Conservation (phyloP, 164 flowering plant genomes). For the Umbilicus rupestris region DNA sequence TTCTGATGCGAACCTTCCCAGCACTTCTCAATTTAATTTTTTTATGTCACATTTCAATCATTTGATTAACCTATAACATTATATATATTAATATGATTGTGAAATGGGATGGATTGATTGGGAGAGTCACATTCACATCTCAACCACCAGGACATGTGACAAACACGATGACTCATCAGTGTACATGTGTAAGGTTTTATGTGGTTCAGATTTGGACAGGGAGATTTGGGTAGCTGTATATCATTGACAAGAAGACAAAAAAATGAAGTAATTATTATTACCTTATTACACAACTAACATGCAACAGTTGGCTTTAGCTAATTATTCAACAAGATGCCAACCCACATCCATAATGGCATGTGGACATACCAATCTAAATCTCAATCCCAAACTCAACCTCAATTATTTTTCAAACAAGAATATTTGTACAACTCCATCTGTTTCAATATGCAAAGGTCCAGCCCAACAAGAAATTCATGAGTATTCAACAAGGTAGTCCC, state of each 20-base stretch:
- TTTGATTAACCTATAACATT: no score
- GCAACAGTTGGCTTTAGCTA: background rate
- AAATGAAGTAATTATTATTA: background rate
- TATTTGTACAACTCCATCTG: background rate
- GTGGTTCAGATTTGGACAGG: background rate
- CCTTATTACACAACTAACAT: no score
- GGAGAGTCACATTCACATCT: no score
- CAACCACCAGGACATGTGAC: no score
- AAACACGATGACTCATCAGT: no score
- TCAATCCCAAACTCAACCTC: background rate
- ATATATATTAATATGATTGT: no score
- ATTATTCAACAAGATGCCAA: no score
- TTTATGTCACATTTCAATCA: no score
- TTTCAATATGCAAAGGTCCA: background rate
- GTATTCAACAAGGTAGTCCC: background rate
- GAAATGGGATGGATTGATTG: no score
- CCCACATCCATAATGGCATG: background rate
- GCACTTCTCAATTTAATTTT: no score
- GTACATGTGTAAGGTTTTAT: background rate
- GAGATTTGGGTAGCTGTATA: background rate
- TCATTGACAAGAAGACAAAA: conserved; percentile 1
- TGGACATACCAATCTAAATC: background rate
- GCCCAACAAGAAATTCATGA: background rate
- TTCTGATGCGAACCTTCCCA: no score
- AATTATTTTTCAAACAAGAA: background rate